Evolutionary conservation across 257 asterid genomes (phyloP).

Genomic region (Petunia axillaris): DNA sequence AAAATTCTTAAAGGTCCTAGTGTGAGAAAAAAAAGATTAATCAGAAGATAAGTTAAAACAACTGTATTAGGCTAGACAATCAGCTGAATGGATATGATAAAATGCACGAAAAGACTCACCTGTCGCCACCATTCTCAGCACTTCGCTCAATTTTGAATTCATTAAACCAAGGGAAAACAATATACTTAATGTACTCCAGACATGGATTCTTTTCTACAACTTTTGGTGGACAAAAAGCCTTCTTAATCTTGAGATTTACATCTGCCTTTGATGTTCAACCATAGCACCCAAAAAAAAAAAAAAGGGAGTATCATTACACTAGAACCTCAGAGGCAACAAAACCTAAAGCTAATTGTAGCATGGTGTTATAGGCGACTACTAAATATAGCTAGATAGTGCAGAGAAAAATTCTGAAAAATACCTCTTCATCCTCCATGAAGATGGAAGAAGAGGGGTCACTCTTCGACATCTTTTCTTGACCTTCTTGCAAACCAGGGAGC

Average conservation of each 20-base stretch:
- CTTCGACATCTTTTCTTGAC: constrained; percentile 90
- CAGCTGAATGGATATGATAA: neutral
- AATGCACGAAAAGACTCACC: constrained; percentile 46
- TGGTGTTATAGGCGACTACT: neutral
- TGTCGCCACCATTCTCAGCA: constrained; percentile 83
- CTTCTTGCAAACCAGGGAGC: constrained; percentile 89
- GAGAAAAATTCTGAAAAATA: constrained; percentile 31
- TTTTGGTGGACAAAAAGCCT: constrained; percentile 88
- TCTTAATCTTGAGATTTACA: constrained; percentile 76
- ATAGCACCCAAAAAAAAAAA: neutral
- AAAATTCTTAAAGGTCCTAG: constrained; percentile 64
- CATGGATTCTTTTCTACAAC: constrained; percentile 74
- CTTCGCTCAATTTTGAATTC: constrained; percentile 75
- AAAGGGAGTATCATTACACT: neutral
- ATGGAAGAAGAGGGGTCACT: constrained; percentile 79
- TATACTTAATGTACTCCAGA: constrained; percentile 74
- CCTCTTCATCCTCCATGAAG: constrained; percentile 96
- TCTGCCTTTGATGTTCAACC: constrained; percentile 55
- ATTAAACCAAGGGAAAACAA: constrained; percentile 74
- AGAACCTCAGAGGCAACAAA: neutral
- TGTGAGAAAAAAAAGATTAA: neutral
- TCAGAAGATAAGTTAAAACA: neutral
- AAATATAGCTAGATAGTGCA: neutral
- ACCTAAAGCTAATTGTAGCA: constrained; percentile 5
- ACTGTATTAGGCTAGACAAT: neutral